Evolutionary conservation across 2,329 filamentous ascomycete species (phyloP), one percentile per base, ranked within the genome.

Genomic region (Neonectria faginata): DNA sequence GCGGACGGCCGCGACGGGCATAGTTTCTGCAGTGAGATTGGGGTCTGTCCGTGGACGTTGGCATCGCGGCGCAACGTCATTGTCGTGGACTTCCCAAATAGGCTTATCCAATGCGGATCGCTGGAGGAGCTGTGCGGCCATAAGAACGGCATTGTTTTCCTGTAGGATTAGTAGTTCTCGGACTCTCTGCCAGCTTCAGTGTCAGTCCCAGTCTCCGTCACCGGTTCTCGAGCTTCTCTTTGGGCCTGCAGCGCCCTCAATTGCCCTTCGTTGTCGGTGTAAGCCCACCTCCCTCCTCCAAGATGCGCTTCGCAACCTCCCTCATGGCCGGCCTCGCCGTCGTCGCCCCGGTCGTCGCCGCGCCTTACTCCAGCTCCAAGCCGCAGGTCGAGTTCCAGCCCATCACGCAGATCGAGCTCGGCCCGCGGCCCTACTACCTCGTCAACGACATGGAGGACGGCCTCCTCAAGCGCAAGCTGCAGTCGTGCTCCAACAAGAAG

Each of bases 361-460:
- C 66, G 53, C 78, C 78, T 6, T 72, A 54, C n/a, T 65, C 70
- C 3, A 60, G 14, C 39, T 60, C 61, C 55, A 41, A 67, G 64
- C 11, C 52, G 60, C 16, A 66, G 33, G 39, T 54, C 36, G 22
- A 50, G 33, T 47, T 73, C 66, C 72, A 76, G 66, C 77, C 79
- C 41, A 77, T 85, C 70, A 81, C 76, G 65, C 80, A 80, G 66
- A 83, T 91, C 64, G 85, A 89, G 56, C 80, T 91, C 4, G 89
- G 88, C 7, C 87, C 88, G 2, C 84, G 89, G 10, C 89, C 89
- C 0, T 89, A 87, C 77, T 92, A 85, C 76, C 83, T 92, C 7
- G 79, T 91, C 68, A 81, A 88, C 70, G 82, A 88, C 70, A 89
- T 92, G 87, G 85, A 85, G 33, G 83, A 86, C 2, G 80, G 87